Evolutionary conservation across 495 filamentous ascomycete species (phyloP).

Genomic region (Rhypophila decipiens): DNA sequence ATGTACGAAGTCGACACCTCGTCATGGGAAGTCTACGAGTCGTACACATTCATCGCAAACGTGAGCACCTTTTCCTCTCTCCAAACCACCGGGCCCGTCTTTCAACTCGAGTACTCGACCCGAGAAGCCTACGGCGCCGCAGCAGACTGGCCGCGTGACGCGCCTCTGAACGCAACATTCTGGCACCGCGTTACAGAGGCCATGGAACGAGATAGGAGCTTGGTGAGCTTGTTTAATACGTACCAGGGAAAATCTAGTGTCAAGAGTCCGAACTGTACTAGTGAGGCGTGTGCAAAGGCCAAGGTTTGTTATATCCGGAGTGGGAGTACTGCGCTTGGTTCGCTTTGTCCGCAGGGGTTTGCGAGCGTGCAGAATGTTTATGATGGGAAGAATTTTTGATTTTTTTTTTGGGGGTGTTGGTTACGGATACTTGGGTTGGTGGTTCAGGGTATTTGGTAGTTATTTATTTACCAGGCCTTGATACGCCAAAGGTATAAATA

Average conservation of each 20-base stretch:
- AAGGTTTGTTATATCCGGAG: constrained; percentile 58
- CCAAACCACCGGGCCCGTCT: constrained; percentile 34
- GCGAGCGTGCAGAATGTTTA: constrained; percentile 21
- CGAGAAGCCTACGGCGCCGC: constrained; percentile 44
- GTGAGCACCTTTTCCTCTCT: constrained; percentile 37
- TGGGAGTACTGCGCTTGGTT: constrained; percentile 47
- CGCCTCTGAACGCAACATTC: constrained; percentile 51
- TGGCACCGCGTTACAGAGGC: constrained; percentile 54
- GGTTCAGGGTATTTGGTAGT: no score
- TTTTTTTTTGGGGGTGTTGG: no score
- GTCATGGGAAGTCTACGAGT: constrained; percentile 47
- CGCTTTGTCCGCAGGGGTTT: constrained; percentile 45
- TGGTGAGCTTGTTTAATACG: constrained; percentile 46
- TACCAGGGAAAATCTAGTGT: constrained; percentile 49
- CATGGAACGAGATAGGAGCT: constrained; percentile 45
- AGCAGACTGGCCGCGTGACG: constrained; percentile 38
- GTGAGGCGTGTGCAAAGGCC: constrained; percentile 39
- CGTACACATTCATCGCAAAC: constrained; percentile 48
- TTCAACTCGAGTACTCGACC: constrained; percentile 50
- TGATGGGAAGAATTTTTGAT: no score
- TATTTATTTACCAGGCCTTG: no score
- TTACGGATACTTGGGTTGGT: no score
- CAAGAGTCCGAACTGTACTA: constrained; percentile 47
- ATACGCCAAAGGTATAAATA: no score
- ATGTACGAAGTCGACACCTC: constrained; percentile 51